These are phyloP conservation scores for Globisporangium nagaii DNA, from an alignment of 352 stramenopile species.

Conservation along the genomic window DNA sequence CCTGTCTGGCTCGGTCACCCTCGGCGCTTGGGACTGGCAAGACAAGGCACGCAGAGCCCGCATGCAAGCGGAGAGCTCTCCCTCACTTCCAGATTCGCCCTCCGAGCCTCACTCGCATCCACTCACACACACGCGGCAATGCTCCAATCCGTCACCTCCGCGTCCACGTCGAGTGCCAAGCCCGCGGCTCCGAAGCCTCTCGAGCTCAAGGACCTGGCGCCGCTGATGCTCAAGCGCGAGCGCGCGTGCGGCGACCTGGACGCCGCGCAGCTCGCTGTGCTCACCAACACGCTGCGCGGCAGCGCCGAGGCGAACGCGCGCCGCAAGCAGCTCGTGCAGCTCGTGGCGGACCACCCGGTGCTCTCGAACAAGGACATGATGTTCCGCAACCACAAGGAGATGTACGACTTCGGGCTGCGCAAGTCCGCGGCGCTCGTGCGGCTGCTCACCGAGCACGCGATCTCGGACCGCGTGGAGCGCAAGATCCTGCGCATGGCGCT, in stretches of 20 bases:
- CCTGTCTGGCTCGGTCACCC: no score
- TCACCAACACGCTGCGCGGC: constrained; percentile 18
- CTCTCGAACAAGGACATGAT: constrained; percentile 37
- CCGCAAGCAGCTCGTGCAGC: constrained; percentile 5
- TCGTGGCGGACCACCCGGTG: constrained; percentile 26
- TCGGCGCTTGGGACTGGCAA: no score
- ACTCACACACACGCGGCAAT: no score
- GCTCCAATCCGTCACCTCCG: no score
- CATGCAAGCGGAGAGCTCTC: no score
- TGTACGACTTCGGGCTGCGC: no score
- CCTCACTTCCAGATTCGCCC: no score
- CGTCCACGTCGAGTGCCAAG: no score
- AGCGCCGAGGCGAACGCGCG: constrained; percentile 7
- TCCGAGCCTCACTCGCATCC: no score
- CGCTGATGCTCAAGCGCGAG: constrained; percentile 18
- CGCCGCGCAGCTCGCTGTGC: not conserved
- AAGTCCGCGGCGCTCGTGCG: constrained; percentile 22
- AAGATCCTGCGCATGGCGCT: constrained; percentile 32
- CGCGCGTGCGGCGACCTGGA: constrained; percentile 13
- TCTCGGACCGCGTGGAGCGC: constrained; percentile 25
- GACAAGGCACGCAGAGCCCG: no score
- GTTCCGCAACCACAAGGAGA: constrained; percentile 38
- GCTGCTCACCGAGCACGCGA: constrained; percentile 20
- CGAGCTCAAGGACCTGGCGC: constrained; percentile 19
- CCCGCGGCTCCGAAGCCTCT: no score